Percentiles rank a stretch among this genome's conserved stretches.
Conservation (phyloP, 768 basidiomycete species). For the Hericium erinaceus region DNA sequence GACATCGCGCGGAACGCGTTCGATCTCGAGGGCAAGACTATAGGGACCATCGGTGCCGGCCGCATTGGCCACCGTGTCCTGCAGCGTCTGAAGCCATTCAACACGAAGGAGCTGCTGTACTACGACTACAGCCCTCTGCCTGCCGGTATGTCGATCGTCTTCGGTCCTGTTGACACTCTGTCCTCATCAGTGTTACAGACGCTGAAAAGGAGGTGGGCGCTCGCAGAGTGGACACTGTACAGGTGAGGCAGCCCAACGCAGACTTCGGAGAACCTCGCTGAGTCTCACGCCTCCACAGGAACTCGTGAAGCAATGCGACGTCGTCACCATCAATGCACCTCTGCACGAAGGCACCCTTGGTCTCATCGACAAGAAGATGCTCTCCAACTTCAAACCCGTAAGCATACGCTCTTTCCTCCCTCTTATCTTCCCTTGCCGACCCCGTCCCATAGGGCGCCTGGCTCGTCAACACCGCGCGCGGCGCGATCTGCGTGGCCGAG, state of each 20-base stretch:
- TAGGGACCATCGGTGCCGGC: constrained; percentile 36
- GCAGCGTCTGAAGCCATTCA: constrained; percentile 19
- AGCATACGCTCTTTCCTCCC: constrained; percentile 4
- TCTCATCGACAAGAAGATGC: constrained; percentile 32
- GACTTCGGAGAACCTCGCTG: not conserved
- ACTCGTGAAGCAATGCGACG: constrained; percentile 17
- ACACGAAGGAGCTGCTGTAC: constrained; percentile 39
- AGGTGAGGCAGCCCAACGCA: not conserved
- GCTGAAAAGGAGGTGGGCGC: constrained; percentile 25
- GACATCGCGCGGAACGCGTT: constrained; percentile 30
- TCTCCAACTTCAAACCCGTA: constrained; percentile 32
- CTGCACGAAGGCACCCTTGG: constrained; percentile 33
- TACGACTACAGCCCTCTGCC: constrained; percentile 29
- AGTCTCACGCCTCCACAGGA: not conserved
- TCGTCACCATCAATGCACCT: constrained; percentile 57
- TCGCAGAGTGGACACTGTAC: constrained; percentile 29
- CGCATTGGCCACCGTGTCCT: constrained; percentile 34
- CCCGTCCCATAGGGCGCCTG: constrained; percentile 18
- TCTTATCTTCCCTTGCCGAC: not conserved
- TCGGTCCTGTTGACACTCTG: not conserved
- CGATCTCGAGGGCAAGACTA: constrained; percentile 39
- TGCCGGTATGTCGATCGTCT: not conserved
- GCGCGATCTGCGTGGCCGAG: constrained; percentile 32
- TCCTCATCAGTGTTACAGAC: constrained; percentile 2
- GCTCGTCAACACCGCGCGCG: constrained; percentile 38